These are phyloP conservation scores for Syzygium syzygioides DNA, from an alignment of 441 rosid genomes.

Conservation along the genomic window DNA sequence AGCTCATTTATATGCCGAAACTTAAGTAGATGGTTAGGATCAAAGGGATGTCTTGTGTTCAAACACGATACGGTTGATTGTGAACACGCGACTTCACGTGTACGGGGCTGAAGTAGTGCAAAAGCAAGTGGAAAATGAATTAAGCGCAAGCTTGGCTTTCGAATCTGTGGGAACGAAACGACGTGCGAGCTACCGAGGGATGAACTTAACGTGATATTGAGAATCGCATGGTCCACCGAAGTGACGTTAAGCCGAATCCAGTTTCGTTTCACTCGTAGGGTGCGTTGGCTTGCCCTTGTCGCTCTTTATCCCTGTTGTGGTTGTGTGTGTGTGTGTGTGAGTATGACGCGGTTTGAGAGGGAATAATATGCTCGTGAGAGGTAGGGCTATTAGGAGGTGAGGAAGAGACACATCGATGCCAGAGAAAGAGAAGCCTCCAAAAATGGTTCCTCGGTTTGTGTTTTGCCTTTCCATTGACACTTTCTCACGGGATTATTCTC, in stretches of 20 bases:
- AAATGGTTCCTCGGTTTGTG: not conserved
- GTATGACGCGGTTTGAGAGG: not conserved
- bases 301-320: not conserved
- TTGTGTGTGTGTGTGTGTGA: not conserved
- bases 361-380: not conserved
- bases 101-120: not conserved
- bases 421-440: not conserved
- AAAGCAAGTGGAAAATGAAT: not conserved
- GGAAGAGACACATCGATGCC: not conserved
- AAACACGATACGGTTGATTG: no score
- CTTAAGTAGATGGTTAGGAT: not conserved
- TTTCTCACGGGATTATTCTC: not conserved
- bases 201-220: not conserved
- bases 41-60: not conserved
- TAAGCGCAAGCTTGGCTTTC: not conserved
- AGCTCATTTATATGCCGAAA: not conserved
- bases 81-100: not conserved
- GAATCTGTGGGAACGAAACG: not conserved
- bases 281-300: not conserved
- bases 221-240: not conserved
- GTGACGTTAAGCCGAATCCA: not conserved
- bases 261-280: not conserved
- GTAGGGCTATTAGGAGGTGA: not conserved
- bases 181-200: not conserved
- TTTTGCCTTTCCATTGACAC: not conserved